phyloP scores from a whole-genome alignment of 441 rosid genomes.

The Jatropha podagrica region DNA sequence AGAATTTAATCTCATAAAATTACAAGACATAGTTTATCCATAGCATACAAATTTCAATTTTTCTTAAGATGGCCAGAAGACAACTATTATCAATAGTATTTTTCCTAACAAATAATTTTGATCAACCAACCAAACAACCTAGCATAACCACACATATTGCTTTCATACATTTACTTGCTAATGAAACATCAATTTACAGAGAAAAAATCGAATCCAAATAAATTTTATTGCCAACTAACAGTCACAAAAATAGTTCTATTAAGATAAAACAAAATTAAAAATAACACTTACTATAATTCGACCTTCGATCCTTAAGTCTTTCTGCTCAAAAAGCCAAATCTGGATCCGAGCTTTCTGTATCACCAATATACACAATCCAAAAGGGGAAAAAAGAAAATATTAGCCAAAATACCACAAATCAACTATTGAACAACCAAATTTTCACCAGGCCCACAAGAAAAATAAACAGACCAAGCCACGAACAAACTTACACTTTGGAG shows the following conservation, averaged over 20 bases:
- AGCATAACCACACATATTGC: neutral
- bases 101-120: neutral
- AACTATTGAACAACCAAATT: neutral
- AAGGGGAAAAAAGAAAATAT: neutral
- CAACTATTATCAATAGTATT: neutral
- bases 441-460: neutral
- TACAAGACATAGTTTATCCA: neutral
- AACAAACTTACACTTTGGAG: constrained; percentile 76
- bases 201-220: neutral
- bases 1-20: neutral
- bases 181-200: neutral
- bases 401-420: neutral
- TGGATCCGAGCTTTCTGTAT: constrained; percentile 85
- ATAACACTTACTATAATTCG: constrained; percentile 71
- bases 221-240: neutral
- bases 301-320: constrained; percentile 87
- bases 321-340: constrained; percentile 97
- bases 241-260: neutral
- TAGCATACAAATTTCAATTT: neutral
- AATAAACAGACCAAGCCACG: neutral
- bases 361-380: neutral
- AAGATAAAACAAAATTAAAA: neutral
- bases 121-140: neutral
- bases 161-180: neutral
- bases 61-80: neutral